Conservation (phyloP, 2,329 filamentous ascomycete genomes). For the Mollisiaceae sp. region DNA sequence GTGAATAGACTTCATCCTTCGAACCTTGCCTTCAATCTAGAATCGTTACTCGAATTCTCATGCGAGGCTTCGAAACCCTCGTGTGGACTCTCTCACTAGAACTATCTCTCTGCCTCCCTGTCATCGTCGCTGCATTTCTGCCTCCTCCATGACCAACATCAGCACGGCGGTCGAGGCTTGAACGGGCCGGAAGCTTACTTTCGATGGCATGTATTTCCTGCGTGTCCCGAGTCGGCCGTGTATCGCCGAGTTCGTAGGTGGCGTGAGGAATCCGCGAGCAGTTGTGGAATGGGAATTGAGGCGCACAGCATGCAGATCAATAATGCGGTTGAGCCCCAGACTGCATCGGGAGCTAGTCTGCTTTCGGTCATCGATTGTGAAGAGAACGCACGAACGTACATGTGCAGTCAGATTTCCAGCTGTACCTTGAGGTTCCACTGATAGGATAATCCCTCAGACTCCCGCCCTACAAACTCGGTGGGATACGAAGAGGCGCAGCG, state of each 20-base stretch:
- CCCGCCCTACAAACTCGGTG: neutral
- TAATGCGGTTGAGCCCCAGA: slow-evolving; percentile 4
- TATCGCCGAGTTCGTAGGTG: neutral
- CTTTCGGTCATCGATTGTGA: neutral
- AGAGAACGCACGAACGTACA: neutral
- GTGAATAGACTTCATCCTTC: neutral
- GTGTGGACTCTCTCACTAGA: too few relatives aligned
- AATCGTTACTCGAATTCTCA: neutral
- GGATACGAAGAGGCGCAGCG: neutral
- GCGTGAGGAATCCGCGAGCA: neutral
- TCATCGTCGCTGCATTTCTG: neutral
- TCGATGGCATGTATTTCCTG: neutral
- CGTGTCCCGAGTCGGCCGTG: neutral
- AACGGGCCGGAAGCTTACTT: too few relatives aligned
- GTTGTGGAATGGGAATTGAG: neutral
- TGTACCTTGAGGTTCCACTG: neutral
- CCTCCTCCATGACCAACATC: neutral
- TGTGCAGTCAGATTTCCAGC: neutral
- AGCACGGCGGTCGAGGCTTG: neutral
- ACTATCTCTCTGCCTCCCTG: too few relatives aligned
- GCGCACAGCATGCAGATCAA: neutral
- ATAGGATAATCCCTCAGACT: neutral
- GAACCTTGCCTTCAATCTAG: neutral
- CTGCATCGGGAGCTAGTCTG: neutral
- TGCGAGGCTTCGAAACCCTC: too few relatives aligned